These are phyloP conservation scores for Radiomyces spectabilis DNA, from an alignment of 192 early-diverging fungal species.

Conservation along the genomic window DNA sequence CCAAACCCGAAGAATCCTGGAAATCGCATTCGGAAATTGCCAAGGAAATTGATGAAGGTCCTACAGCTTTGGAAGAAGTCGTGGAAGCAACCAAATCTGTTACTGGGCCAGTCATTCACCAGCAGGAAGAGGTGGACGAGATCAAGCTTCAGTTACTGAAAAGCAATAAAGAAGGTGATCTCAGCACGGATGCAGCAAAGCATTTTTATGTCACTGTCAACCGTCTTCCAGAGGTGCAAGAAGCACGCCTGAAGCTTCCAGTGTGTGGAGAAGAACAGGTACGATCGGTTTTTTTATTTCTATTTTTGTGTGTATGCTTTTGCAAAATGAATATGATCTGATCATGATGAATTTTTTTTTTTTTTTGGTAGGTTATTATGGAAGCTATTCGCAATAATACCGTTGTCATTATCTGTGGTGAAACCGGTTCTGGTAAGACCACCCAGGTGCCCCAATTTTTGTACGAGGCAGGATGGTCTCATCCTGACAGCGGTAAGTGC, in stretches of 20 bases:
- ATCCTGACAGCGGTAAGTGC: slow-evolving; percentile 53
- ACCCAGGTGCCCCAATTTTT: slow-evolving; percentile 97
- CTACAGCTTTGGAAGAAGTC: slow-evolving; percentile 22
- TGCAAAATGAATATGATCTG: neutral
- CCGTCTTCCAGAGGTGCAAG: slow-evolving; percentile 66
- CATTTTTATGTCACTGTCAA: slow-evolving; percentile 72
- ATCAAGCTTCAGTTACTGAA: slow-evolving; percentile 24
- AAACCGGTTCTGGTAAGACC: slow-evolving; percentile 96
- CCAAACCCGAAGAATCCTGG: slow-evolving; percentile 35
- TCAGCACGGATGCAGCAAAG: slow-evolving; percentile 22
- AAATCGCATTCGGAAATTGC: slow-evolving; percentile 23
- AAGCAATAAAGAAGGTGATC: slow-evolving; percentile 24
- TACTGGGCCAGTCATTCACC: neutral
- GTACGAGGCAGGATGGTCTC: slow-evolving; percentile 96
- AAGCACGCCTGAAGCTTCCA: slow-evolving; percentile 74
- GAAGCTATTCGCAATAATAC: slow-evolving; percentile 85
- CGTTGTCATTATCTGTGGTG: slow-evolving; percentile 91
- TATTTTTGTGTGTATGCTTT: no score
- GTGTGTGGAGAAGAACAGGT: slow-evolving; percentile 90
- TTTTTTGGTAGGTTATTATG: slow-evolving; percentile 69
- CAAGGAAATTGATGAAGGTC: slow-evolving; percentile 16
- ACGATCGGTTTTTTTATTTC: neutral
- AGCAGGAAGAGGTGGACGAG: slow-evolving; percentile 25
- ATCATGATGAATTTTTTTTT: neutral
- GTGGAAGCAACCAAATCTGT: slow-evolving; percentile 24